Evolutionary conservation across 2,329 filamentous ascomycete species (phyloP).

Genomic region (Aspergillus arachidicola): DNA sequence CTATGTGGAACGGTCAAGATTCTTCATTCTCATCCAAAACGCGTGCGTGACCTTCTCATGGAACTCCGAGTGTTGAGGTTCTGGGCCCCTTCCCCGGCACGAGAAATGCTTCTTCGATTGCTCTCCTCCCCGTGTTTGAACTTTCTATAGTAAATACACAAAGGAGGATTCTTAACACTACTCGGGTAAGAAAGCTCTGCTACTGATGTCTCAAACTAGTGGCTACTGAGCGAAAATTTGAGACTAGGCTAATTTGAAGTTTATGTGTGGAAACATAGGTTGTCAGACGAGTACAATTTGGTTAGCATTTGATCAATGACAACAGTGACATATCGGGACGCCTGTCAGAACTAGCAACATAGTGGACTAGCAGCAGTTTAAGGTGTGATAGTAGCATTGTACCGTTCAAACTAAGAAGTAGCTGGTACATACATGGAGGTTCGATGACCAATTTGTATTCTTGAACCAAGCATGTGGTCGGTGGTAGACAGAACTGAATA

Average conservation of each 20-base stretch:
- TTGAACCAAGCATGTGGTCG: not conserved
- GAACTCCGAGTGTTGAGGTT: too few species aligned
- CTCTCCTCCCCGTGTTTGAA: not conserved
- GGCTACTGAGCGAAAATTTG: too few species aligned
- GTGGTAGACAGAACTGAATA: not conserved
- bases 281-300: too few species aligned
- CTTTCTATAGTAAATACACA: not conserved
- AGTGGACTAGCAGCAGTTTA: not conserved
- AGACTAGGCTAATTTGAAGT: too few species aligned
- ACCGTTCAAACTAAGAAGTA: not conserved
- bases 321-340: not conserved
- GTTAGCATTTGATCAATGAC: too few species aligned
- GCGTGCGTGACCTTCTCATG: too few species aligned
- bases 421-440: not conserved
- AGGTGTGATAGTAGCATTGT: not conserved
- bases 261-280: too few species aligned
- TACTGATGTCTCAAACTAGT: too few species aligned
- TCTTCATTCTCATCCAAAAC: not conserved
- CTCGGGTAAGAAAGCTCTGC: not conserved
- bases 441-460: not conserved
- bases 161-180: not conserved
- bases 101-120: not conserved
- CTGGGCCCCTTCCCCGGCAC: too few species aligned
- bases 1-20: too few species aligned
- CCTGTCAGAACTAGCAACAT: not conserved